Evolutionary conservation across 768 basidiomycete species (phyloP).

Genomic region (Imleria badia): DNA sequence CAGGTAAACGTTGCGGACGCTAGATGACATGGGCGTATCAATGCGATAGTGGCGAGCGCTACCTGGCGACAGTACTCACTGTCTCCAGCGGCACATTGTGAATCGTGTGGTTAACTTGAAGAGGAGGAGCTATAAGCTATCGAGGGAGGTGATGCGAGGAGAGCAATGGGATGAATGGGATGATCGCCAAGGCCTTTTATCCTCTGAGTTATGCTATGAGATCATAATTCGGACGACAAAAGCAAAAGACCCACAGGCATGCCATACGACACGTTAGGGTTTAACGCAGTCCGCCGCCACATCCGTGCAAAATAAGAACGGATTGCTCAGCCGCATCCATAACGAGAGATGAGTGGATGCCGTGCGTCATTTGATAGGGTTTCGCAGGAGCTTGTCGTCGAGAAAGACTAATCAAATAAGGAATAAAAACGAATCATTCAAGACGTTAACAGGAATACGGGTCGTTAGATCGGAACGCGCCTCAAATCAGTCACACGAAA

Average conservation of each 20-base stretch:
- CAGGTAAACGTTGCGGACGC: constrained; percentile 48
- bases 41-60: background rate
- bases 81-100: constrained; percentile 55
- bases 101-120: background rate
- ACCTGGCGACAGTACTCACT: constrained; percentile 36
- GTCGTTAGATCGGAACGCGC: constrained; percentile 18
- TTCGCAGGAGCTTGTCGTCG: constrained; percentile 34
- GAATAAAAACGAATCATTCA: constrained; percentile 19
- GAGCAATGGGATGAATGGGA: constrained; percentile 11
- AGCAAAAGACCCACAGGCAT: constrained; percentile 18
- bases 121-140: background rate
- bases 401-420: constrained; percentile 37
- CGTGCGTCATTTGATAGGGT: constrained; percentile 39
- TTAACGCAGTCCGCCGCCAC: constrained; percentile 22
- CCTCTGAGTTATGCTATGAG: constrained; percentile 23
- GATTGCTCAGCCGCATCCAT: constrained; percentile 26
- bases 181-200: constrained; percentile 28
- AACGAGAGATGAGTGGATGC: constrained; percentile 26
- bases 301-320: constrained; percentile 28
- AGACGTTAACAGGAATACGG: constrained; percentile 15
- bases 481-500: constrained; percentile 24
- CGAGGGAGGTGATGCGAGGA: constrained; percentile 6
- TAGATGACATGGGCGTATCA: constrained; percentile 9
- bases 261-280: constrained; percentile 22
- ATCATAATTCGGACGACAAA: constrained; percentile 19